These are phyloP conservation scores for Pedinophyceae sp. DNA, from an alignment of 139 green algal species.

Conservation along the genomic window DNA sequence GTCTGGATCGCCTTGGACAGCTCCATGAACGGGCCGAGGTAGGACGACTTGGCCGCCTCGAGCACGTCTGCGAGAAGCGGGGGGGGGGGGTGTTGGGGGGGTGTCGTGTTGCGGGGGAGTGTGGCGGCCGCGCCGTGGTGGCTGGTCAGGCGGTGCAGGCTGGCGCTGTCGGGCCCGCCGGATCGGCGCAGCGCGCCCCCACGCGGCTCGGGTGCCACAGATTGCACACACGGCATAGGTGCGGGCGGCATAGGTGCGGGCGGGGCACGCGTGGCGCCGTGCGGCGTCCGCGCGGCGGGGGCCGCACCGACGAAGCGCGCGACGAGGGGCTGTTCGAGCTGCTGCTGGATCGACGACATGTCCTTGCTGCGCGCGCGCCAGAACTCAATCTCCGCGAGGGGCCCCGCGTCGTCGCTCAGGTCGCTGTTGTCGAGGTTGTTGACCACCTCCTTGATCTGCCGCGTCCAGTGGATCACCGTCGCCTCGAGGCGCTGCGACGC, in stretches of 20 bases:
- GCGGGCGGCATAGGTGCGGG: no score
- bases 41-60: slow-evolving; percentile 37
- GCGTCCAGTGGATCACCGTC: slow-evolving; percentile 69
- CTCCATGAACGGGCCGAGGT: slow-evolving; percentile 55
- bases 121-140: no score
- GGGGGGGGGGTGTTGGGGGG: no score
- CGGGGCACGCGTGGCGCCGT: no score
- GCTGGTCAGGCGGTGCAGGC: no score
- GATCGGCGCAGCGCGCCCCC: no score
- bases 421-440: slow-evolving; percentile 30
- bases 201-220: no score
- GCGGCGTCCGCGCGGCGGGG: no score
- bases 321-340: slow-evolving; percentile 32
- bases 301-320: not conserved
- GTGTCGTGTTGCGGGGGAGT: no score
- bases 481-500: slow-evolving; percentile 72
- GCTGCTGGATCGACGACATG: slow-evolving; percentile 45
- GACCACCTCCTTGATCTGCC: slow-evolving; percentile 64
- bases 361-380: slow-evolving; percentile 59
- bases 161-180: no score
- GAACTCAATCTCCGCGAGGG: slow-evolving; percentile 68
- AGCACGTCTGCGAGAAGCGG: no score
- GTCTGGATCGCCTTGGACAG: slow-evolving; percentile 52
- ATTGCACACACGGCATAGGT: no score
- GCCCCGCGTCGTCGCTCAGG: slow-evolving; percentile 29